Base-by-base conservation (phyloP, 1,284 basidiomycete species). In the Grifola frondosa region DNA sequence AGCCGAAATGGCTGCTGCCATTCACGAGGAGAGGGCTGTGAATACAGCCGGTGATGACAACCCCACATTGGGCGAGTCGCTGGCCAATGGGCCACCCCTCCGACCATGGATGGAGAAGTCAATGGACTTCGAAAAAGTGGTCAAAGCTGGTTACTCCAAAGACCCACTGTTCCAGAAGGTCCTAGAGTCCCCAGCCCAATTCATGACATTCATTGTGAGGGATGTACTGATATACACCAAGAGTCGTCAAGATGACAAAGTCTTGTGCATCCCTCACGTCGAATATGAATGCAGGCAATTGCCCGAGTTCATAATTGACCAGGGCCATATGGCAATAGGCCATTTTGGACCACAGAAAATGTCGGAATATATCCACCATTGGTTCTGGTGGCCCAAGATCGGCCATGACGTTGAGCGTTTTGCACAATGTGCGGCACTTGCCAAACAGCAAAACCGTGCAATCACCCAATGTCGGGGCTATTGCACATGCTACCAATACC, bases 341-440 rank as follows among this genome's bases (percentile, higher is more conserved):
- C 65, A 68, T 37, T 48, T 54, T 10, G 62, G 62, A 0, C 1
- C 40, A 0, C 46, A 53, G 21, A 48, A 57, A 11, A 66, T 63
- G 0, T 36, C 42, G 0, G 58, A 60, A 4, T 66, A 65, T 37
- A 8, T 41, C 37, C 34, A 29, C 13, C 17, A 26, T 19, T 63
- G 53, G 53, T 65, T 57, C 37, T 70, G 66, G 66, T 70, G 67
- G 67, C 61, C 60, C 1, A 34, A 26, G 4, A 51, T 68, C 3
- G 53, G 47, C 2, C n/a, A 29, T 6, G 40, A 54, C n/a, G 32
- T 48, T 7, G 33, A 46, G 2, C 19, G 5, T 64, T 57, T 44
- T 64, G 62, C 36, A 32, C 37, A 3, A 46, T 46, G 0, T 65
- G 62, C 30, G 31, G 33, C 11, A 45, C 32, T 2, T 66, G 61